Evolutionary conservation across 2,329 filamentous ascomycete genomes (phyloP).

Genomic region (Fusarium oligoseptatum): DNA sequence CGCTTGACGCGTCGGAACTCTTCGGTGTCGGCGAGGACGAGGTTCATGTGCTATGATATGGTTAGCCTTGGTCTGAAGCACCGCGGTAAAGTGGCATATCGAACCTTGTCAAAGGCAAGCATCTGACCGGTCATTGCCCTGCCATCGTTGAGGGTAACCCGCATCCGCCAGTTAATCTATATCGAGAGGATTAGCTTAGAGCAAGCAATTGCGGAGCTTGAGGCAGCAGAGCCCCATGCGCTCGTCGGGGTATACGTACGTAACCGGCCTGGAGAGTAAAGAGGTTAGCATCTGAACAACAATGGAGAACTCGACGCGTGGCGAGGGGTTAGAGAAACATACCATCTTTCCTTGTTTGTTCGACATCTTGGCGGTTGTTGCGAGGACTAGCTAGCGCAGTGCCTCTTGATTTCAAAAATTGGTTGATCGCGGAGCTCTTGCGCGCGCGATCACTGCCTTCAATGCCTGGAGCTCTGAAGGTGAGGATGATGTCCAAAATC

Average conservation of each 20-base stretch:
- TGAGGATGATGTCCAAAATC: constrained; percentile 58
- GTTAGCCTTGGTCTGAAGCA: constrained; percentile 23
- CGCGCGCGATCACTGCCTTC: constrained; percentile 55
- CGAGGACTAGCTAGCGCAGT: constrained; percentile 50
- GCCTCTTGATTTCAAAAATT: constrained; percentile 60
- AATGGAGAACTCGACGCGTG: constrained; percentile 51
- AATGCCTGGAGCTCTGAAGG: constrained; percentile 60
- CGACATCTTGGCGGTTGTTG: constrained; percentile 51
- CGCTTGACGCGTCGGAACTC: constrained; percentile 94
- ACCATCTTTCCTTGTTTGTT: constrained; percentile 99
- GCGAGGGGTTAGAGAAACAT: constrained; percentile 57
- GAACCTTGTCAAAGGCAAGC: constrained; percentile 97
- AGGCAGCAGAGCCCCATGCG: constrained; percentile 12
- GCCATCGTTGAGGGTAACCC: constrained; percentile 93
- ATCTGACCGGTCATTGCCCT: constrained; percentile 98
- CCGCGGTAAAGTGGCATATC: constrained; percentile 11
- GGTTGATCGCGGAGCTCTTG: constrained; percentile 54
- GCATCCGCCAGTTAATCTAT: constrained; percentile 99
- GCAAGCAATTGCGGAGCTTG: not conserved
- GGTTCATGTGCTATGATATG: constrained; percentile 88
- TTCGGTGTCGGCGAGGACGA: constrained; percentile 98
- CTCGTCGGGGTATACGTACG: constrained; percentile 64
- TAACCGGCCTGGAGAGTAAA: constrained; percentile 73
- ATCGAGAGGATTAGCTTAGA: constrained; percentile 24
- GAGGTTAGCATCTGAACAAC: constrained; percentile 71